A percentile compares a stretch with the other conserved stretches of the same genome.
These are phyloP conservation scores for Myxozyma geophila DNA, from an alignment of 805 yeast species.

Conservation along the genomic window DNA sequence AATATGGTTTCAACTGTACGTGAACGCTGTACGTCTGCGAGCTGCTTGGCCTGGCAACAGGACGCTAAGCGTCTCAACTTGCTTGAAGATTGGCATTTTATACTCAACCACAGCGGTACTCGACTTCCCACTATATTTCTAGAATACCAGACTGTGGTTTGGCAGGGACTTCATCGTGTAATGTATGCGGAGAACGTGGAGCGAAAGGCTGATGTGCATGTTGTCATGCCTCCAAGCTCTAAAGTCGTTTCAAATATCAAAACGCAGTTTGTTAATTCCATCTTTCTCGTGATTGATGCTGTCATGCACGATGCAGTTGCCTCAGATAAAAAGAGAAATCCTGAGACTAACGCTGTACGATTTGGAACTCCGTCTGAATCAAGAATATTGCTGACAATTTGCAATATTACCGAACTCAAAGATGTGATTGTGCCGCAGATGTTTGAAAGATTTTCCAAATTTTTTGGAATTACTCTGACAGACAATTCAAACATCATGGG, in stretches of 20 bases:
- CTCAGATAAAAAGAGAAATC: constrained; percentile 13
- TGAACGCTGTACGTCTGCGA: constrained; percentile 53
- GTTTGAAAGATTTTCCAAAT: constrained; percentile 55
- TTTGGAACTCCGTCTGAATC: constrained; percentile 51
- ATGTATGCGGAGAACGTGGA: constrained; percentile 35
- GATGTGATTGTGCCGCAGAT: constrained; percentile 54
- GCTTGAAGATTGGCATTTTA: constrained; percentile 49
- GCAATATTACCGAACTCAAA: constrained; percentile 58
- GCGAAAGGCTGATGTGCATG: constrained; percentile 27
- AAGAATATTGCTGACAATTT: constrained; percentile 56
- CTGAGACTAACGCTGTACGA: neutral
- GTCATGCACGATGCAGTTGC: constrained; percentile 43
- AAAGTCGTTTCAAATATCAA: constrained; percentile 44
- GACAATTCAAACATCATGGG: constrained; percentile 53
- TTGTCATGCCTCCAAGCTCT: constrained; percentile 46
- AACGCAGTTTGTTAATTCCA: constrained; percentile 46
- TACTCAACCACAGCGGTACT: constrained; percentile 43
- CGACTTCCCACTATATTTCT: constrained; percentile 48
- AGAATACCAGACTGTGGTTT: constrained; percentile 48
- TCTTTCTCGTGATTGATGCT: constrained; percentile 44
- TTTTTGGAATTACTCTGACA: constrained; percentile 54
- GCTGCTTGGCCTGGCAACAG: constrained; percentile 57
- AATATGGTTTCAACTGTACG: constrained; percentile 48
- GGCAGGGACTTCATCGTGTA: constrained; percentile 42
- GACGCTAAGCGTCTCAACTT: constrained; percentile 50